Conservation (phyloP, 176 grass and related monocot genomes). For the Hsuehochloa calcarea region DNA sequence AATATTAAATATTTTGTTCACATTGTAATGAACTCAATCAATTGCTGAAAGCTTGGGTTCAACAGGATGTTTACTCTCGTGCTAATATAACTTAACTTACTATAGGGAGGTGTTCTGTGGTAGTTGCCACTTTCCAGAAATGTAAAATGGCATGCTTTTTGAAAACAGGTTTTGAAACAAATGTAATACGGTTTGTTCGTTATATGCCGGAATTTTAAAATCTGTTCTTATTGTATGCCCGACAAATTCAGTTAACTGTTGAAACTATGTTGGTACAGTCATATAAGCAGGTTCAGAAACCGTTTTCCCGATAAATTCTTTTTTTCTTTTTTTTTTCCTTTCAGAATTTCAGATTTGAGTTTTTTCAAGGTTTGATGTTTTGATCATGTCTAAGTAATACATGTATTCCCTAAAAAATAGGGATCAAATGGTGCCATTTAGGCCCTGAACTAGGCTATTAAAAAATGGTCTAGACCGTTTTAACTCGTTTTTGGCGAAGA, state of each 20-base stretch:
- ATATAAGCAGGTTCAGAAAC: slow-evolving; percentile 4
- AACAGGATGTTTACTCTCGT: neutral
- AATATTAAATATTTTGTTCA: neutral
- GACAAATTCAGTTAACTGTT: neutral
- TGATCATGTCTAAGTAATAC: neutral
- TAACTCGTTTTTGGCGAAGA: neutral
- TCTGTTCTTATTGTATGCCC: neutral
- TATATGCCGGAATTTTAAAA: neutral
- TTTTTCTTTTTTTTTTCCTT: too few relatives aligned
- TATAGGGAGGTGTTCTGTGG: neutral
- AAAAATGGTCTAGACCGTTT: neutral
- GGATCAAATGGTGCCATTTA: neutral
- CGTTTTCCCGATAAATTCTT: neutral
- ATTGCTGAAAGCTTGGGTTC: neutral
- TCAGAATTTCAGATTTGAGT: neutral
- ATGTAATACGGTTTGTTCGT: neutral
- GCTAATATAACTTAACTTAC: neutral
- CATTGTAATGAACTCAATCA: neutral
- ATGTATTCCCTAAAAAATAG: neutral
- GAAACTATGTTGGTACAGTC: slow-evolving; percentile 11
- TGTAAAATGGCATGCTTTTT: neutral
- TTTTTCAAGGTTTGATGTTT: neutral
- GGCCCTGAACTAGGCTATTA: neutral
- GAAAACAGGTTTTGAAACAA: neutral
- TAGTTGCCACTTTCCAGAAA: slow-evolving; percentile 5